These are phyloP conservation scores for Spathaspora arborariae DNA, from an alignment of 805 yeast species.

Conservation along the genomic window DNA sequence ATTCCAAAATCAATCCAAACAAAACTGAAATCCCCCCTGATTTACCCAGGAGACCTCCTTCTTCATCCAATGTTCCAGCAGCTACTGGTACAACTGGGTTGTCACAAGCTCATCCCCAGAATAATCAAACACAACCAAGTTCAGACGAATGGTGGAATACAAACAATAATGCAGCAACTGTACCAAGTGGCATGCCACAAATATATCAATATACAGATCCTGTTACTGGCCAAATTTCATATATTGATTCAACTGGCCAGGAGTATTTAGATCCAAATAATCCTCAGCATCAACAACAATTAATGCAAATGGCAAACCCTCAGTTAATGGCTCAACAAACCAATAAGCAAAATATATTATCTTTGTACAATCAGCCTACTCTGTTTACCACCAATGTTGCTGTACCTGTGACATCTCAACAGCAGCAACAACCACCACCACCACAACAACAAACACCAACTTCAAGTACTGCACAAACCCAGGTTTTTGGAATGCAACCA, in stretches of 20 bases:
- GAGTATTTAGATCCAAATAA: slow-evolving; percentile 50
- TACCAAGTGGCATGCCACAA: slow-evolving; percentile 26
- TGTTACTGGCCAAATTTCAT: slow-evolving; percentile 60
- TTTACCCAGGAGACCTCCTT: slow-evolving; percentile 37
- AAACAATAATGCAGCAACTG: slow-evolving; percentile 12
- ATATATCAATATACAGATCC: slow-evolving; percentile 72
- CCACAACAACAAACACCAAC: slow-evolving; percentile 7
- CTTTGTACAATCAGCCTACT: slow-evolving; percentile 40
- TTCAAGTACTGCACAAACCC: slow-evolving; percentile 8
- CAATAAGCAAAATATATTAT: slow-evolving; percentile 35
- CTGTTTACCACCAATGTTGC: slow-evolving; percentile 24
- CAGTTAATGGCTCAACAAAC: slow-evolving; percentile 34
- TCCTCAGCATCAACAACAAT: slow-evolving; percentile 41
- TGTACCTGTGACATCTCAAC: slow-evolving; percentile 14
- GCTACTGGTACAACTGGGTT: slow-evolving; percentile 16
- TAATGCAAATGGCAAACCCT: slow-evolving; percentile 32
- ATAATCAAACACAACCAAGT: slow-evolving; percentile 3
- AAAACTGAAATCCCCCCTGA: slow-evolving; percentile 46
- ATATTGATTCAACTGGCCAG: slow-evolving; percentile 66
- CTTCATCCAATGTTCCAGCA: slow-evolving; percentile 14
- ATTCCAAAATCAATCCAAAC: slow-evolving; percentile 28
- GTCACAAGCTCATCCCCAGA: slow-evolving; percentile 6
- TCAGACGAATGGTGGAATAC: slow-evolving; percentile 13
- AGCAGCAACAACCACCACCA: slow-evolving; percentile 13
- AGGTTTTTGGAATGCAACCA: slow-evolving; percentile 8